These are phyloP conservation scores for Diaporthe ampelina DNA, from an alignment of 2,329 filamentous ascomycete species.

Conservation along the genomic window DNA sequence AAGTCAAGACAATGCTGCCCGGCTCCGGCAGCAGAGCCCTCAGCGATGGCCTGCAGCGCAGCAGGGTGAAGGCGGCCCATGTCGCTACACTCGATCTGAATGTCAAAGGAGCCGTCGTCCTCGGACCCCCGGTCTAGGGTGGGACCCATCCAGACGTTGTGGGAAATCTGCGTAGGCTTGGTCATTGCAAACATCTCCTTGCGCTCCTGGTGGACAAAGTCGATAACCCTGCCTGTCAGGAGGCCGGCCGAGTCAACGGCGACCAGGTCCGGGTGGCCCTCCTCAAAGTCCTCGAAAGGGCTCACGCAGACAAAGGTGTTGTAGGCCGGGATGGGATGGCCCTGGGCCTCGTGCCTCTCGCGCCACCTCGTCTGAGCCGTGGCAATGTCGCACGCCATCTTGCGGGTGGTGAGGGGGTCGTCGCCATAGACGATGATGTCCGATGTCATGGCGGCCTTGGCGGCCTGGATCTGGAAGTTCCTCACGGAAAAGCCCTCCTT, in stretches of 20 bases:
- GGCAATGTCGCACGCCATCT: conserved; percentile 78
- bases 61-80: conserved; percentile 80
- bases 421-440: conserved; percentile 95
- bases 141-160: conserved; percentile 91
- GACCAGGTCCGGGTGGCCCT: conserved; percentile 77
- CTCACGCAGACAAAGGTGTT: conserved; percentile 85
- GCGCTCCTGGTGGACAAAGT: conserved; percentile 91
- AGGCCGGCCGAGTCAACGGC: conserved; percentile 80
- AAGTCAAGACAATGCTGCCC: conserved; percentile 76
- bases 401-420: conserved; percentile 70
- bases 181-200: conserved; percentile 96
- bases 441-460: conserved; percentile 88
- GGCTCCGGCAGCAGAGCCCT: conserved; percentile 62
- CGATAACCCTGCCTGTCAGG: conserved; percentile 82
- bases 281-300: conserved; percentile 80
- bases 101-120: conserved; percentile 78
- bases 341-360: conserved; percentile 70
- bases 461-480: conserved; percentile 96
- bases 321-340: conserved; percentile 73
- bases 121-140: conserved; percentile 78
- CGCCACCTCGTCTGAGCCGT: conserved; percentile 84
- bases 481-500: conserved; percentile 92
- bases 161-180: conserved; percentile 86
- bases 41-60: conserved; percentile 74
- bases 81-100: conserved; percentile 92